Evolutionary conservation across 108 stramenopile genomes (phyloP), one percentile per base, ranked within the genome.

Genomic region (Skeletonema costatum): DNA sequence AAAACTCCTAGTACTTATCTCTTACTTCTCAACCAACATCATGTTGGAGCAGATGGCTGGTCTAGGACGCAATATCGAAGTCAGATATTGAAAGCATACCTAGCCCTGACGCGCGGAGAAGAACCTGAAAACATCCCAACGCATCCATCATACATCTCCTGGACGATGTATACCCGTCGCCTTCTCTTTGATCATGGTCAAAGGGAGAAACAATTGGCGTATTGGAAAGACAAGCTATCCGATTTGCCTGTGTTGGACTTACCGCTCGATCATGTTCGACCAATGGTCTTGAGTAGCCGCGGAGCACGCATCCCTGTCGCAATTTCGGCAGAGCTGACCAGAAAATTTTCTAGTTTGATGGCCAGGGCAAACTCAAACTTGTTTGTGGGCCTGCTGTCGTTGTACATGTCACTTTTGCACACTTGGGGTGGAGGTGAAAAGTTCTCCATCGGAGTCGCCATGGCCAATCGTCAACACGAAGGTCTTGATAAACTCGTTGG

Each of bases 201-300:
- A 36, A 33, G 53, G 25, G 58, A 60, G 70, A 70, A 62, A 62
- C 70, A 70, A 62, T 62, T 70, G 58, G 59, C 56, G 58, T 70
- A 70, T 62, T 70, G 70, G 70, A 70, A 36, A 62, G 60, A 70
- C n/a, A 70, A 70, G 21, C 70, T 70, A n/a, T 50, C 14, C 10
- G 59, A 25, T 36, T 36, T 70, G 31, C 70, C 70, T 30, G 59
- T 35, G 32, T 19, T 70, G 16, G 59, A 61, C 60, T 21, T 70
- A 32, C 70, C 70, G 16, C 32, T 62, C 14, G 70, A 70, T 60
- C 56, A 60, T 14, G 16, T 16, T 16, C 56, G 70, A 62, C 70
- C 70, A 33, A 70, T n/a, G 17, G 59, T 70, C 13, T 62, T 70
- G 58, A 35, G 60, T n/a, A 62, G 33, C 33, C 14, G 70, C 10